phyloP scores from a whole-genome alignment of 2,329 filamentous ascomycete genomes.

The Venturia effusa region DNA sequence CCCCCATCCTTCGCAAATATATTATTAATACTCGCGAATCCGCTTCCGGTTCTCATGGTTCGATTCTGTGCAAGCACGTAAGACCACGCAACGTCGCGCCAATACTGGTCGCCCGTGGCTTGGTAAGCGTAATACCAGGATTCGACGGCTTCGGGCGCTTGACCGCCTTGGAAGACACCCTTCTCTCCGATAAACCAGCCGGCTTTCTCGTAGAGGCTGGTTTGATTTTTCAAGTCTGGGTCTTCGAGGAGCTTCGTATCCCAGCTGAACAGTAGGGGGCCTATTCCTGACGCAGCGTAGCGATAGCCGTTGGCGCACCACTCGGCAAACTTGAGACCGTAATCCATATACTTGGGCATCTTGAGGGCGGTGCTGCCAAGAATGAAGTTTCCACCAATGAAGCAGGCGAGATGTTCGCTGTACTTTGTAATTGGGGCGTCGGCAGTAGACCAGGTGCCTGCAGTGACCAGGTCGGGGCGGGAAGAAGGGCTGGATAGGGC shows the following conservation, averaged over 20 bases:
- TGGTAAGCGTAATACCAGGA: conserved; percentile 81
- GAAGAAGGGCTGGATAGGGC: conserved; percentile 9
- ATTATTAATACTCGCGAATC: conserved; percentile 54
- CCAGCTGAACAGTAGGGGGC: conserved; percentile 51
- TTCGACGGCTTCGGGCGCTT: conserved; percentile 70
- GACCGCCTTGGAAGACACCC: conserved; percentile 57
- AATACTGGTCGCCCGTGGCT: conserved; percentile 61
- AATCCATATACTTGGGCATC: conserved; percentile 56
- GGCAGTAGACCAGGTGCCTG: conserved; percentile 45
- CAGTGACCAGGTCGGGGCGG: conserved; percentile 27
- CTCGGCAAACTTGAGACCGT: conserved; percentile 62
- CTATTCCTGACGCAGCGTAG: conserved; percentile 58
- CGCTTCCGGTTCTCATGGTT: conserved; percentile 52
- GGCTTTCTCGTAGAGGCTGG: conserved; percentile 48
- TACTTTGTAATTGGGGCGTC: conserved; percentile 12
- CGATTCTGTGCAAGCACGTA: conserved; percentile 59
- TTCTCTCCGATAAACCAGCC: conserved; percentile 49
- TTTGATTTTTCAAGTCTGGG: conserved; percentile 15
- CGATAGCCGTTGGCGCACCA: conserved; percentile 66
- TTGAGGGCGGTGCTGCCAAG: conserved; percentile 63
- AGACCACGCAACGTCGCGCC: conserved; percentile 76
- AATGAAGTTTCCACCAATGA: conserved; percentile 77
- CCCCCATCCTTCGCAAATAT: conserved; percentile 53
- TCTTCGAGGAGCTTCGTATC: conserved; percentile 15
- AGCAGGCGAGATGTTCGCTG: conserved; percentile 56